Evolutionary conservation across 1,284 basidiomycete genomes (phyloP).

Genomic region (Cryptococcus sp.): DNA sequence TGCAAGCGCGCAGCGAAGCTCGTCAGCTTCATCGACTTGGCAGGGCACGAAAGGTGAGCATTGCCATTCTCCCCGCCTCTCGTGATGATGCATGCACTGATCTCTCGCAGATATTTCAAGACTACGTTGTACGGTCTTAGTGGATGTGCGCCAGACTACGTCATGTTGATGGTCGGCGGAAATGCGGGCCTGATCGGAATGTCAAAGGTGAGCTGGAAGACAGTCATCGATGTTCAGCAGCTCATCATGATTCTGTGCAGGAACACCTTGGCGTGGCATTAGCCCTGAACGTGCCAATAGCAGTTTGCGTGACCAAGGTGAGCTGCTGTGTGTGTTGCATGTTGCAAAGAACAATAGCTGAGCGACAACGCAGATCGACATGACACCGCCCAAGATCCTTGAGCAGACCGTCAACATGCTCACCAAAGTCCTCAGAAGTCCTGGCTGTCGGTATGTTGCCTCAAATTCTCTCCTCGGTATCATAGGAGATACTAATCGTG

Average conservation of each 20-base stretch:
- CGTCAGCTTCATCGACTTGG: constrained; percentile 90
- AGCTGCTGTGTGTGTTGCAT: not conserved
- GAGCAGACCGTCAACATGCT: constrained; percentile 90
- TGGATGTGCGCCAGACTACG: constrained; percentile 91
- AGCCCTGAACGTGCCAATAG: constrained; percentile 88
- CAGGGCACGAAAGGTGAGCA: constrained; percentile 84
- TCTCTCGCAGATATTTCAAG: constrained; percentile 58
- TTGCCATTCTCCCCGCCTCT: constrained; percentile 47
- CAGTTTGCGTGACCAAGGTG: constrained; percentile 90
- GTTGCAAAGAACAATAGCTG: not conserved
- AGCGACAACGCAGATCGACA: constrained; percentile 70
- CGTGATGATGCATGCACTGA: not conserved
- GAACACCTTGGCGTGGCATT: constrained; percentile 94
- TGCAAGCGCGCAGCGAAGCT: constrained; percentile 88
- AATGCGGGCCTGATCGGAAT: constrained; percentile 95
- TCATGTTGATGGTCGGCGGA: constrained; percentile 92
- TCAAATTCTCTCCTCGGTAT: not conserved
- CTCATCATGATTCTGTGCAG: constrained; percentile 4
- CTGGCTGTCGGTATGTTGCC: constrained; percentile 74
- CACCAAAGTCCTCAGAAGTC: constrained; percentile 87
- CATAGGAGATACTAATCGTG: not conserved
- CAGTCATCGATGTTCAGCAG: not conserved
- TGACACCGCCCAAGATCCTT: constrained; percentile 91
- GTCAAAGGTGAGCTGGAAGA: constrained; percentile 65
- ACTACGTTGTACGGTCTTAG: constrained; percentile 95